These are phyloP conservation scores for Xerocomus amazonicus DNA, from an alignment of 1,284 basidiomycete species.

Conservation along the genomic window DNA sequence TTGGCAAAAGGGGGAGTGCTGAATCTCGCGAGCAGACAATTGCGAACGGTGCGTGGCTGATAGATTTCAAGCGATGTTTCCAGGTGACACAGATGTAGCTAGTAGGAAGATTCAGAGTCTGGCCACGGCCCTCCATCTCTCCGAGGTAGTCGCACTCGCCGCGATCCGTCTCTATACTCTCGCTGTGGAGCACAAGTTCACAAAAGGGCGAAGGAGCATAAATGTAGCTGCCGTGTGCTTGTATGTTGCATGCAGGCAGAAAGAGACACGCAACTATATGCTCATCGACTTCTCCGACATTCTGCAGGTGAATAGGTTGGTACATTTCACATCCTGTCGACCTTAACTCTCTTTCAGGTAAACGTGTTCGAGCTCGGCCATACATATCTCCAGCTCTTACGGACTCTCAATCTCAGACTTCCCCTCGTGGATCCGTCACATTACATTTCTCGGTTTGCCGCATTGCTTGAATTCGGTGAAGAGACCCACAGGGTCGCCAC, in stretches of 20 bases:
- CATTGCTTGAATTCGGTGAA: slow-evolving; percentile 95
- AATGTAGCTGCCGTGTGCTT: slow-evolving; percentile 95
- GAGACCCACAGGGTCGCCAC: slow-evolving; percentile 90
- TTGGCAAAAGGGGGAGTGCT: slow-evolving; percentile 68
- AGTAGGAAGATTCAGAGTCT: slow-evolving; percentile 80
- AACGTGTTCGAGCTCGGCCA: slow-evolving; percentile 98
- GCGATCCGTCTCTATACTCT: slow-evolving; percentile 91
- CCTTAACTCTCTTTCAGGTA: slow-evolving; percentile 51
- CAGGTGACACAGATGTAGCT: slow-evolving; percentile 45
- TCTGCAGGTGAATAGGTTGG: slow-evolving; percentile 61
- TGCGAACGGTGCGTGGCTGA: slow-evolving; percentile 63
- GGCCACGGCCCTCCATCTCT: slow-evolving; percentile 73
- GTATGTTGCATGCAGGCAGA: slow-evolving; percentile 91
- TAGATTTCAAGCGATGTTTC: background rate
- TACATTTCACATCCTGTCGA: background rate
- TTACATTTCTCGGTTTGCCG: slow-evolving; percentile 95
- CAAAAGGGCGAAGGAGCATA: slow-evolving; percentile 86
- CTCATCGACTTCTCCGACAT: slow-evolving; percentile 97
- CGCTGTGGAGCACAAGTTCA: slow-evolving; percentile 92
- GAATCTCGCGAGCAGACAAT: slow-evolving; percentile 89
- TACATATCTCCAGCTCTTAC: slow-evolving; percentile 92
- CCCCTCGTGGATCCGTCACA: slow-evolving; percentile 95
- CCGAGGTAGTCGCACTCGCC: slow-evolving; percentile 75
- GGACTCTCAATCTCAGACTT: slow-evolving; percentile 83
- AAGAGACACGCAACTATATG: slow-evolving; percentile 91